phyloP scores from a whole-genome alignment of 2,329 filamentous ascomycete species.

The Falciphora oryzae region DNA sequence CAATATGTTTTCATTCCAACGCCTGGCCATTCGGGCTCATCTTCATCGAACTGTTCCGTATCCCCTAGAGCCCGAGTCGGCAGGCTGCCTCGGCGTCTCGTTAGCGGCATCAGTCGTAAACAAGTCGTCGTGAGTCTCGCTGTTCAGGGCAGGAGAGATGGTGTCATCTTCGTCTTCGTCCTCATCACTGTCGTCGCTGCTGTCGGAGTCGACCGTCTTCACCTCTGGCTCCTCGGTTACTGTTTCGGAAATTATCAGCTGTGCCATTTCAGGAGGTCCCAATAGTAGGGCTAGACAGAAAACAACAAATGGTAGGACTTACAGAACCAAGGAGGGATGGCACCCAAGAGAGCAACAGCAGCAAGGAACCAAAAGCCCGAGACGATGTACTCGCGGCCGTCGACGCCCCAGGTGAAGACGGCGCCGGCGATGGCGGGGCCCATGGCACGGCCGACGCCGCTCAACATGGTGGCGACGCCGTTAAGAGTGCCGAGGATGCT shows the following conservation, averaged over 20 bases:
- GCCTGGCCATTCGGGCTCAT: too few relatives aligned
- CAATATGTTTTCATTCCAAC: too few relatives aligned
- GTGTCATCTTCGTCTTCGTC: neutral
- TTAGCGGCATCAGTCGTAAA: too few relatives aligned
- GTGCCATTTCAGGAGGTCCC: neutral
- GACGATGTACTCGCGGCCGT: constrained; percentile 64
- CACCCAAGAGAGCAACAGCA: constrained; percentile 55
- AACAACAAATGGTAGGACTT: neutral
- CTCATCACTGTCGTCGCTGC: neutral
- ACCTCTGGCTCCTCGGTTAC: neutral
- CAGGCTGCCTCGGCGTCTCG: neutral
- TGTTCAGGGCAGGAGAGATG: neutral
- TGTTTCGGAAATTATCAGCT: neutral
- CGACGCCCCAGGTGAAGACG: constrained; percentile 70
- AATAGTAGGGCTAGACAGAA: neutral
- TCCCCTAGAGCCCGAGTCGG: neutral
- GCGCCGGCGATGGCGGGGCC: constrained; percentile 72
- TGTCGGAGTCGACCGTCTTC: neutral
- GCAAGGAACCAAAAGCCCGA: constrained; percentile 78
- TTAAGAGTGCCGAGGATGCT: constrained; percentile 82
- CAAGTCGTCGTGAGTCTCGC: neutral
- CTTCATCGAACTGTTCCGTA: neutral
- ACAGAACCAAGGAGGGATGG: constrained; percentile 62
- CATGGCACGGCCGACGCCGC: constrained; percentile 69
- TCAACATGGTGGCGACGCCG: constrained; percentile 79